Conservation (phyloP, 345 rosid genomes). For the Euphorbia lathyris region DNA sequence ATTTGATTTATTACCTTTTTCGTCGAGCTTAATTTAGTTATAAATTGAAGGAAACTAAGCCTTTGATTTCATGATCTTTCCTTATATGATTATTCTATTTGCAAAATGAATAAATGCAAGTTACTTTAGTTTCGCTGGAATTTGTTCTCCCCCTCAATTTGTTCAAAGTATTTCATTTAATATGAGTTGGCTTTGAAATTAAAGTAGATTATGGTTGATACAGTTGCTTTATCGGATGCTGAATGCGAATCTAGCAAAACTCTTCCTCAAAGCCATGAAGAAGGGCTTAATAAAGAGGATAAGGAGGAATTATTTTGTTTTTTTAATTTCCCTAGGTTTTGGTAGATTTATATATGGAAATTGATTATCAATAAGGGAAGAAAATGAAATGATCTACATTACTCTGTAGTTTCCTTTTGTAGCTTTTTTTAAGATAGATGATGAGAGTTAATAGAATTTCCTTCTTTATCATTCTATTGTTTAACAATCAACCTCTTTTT, state of each 20-base stretch:
- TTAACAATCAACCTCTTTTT: no score
- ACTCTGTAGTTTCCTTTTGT: background rate
- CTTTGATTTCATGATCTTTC: background rate
- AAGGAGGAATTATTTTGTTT: background rate
- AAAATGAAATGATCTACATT: background rate
- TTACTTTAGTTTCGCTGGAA: background rate
- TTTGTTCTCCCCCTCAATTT: background rate
- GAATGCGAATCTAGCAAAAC: background rate
- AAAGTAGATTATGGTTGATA: background rate
- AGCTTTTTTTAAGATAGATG: background rate
- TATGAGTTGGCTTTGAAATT: background rate
- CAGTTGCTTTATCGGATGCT: background rate
- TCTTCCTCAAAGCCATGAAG: background rate
- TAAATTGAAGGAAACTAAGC: background rate
- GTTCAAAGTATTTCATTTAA: background rate
- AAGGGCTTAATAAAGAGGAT: no score
- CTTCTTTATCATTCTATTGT: no score
- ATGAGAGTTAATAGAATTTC: background rate
- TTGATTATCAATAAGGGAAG: background rate
- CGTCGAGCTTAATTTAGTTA: slow-evolving; percentile 3
- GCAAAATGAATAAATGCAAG: background rate
- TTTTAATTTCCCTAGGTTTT: background rate
- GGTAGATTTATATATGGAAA: background rate
- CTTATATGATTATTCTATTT: background rate
- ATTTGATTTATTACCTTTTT: slow-evolving; percentile 4